Evolutionary conservation across 1,284 basidiomycete genomes (phyloP).

Genomic region (Ustilago tritici): DNA sequence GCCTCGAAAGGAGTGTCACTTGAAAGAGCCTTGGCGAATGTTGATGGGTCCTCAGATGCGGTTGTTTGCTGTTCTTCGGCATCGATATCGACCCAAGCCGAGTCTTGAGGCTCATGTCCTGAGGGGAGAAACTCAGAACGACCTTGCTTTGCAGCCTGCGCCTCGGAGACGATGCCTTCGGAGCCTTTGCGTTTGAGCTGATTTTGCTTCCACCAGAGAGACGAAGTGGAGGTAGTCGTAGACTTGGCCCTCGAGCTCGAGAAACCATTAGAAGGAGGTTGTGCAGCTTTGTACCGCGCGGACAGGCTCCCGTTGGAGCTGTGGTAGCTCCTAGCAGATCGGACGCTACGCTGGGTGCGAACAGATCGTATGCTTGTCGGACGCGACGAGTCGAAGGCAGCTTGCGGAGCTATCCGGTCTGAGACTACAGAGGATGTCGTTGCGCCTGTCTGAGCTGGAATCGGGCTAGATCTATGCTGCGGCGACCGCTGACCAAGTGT

Average conservation of each 20-base stretch:
- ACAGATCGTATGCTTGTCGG: neutral
- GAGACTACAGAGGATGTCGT: neutral
- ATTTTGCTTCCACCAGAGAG: slow-evolving; percentile 26
- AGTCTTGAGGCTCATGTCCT: neutral
- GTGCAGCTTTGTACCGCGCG: slow-evolving; percentile 9
- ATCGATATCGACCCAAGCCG: slow-evolving; percentile 13
- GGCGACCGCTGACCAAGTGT: neutral
- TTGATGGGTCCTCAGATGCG: neutral
- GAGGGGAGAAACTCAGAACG: neutral
- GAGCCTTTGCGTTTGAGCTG: slow-evolving; percentile 26
- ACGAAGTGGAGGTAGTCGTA: neutral
- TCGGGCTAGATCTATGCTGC: neutral
- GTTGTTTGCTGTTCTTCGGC: neutral
- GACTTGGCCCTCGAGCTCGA: neutral
- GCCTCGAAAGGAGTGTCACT: neutral
- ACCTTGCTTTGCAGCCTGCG: slow-evolving; percentile 15
- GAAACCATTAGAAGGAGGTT: neutral
- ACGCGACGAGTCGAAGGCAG: slow-evolving; percentile 3
- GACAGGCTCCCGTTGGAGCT: slow-evolving; percentile 17
- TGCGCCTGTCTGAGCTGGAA: neutral
- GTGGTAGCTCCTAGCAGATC: slow-evolving; percentile 7
- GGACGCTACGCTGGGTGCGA: slow-evolving; percentile 5
- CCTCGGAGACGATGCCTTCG: slow-evolving; percentile 11
- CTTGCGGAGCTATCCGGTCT: neutral
- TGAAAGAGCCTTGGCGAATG: neutral